Evolutionary conservation across 331 rosid genomes (phyloP), one percentile per base, ranked within the genome.

Genomic region (Spiraea crenata): DNA sequence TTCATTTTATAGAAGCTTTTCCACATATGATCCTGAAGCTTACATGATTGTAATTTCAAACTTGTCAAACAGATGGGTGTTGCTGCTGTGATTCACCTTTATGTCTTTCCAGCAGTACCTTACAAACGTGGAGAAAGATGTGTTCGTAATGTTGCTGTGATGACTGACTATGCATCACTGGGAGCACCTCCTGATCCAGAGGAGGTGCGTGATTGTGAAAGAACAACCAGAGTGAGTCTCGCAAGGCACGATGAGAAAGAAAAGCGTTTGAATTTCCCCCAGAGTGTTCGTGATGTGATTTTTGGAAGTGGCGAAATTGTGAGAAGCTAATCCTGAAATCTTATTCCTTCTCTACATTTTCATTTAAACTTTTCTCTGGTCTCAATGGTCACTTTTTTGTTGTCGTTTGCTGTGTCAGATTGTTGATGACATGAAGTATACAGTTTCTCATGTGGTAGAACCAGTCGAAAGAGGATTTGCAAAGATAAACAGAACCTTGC

Each of bases 101-200:
- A 95, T 78, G 95, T 87, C 76, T 95, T 95, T 78, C 96, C 96
- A 25, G 98, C 99, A 17, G 85, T 81, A 57, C 98, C 99, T 77
- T 95, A 95, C 87, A 91, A 88, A 77, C 90, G 93, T 60, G 99
- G 99, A 74, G 98, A 95, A 76, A 81, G 99, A 85, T 95, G 99
- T 67, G 93, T 95, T 37, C 98, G 98, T 52, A 86, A 95, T 80
- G 99, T 92, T 39, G 88, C 96, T 19, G 98, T 95, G 57, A 77
- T 95, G 93, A 75, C 90, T 31, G 92, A 95, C 81, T 95, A 91
- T 73, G 99, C 99, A 41, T 87, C 98, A 12, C 57, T 91, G 48
- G 98, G 96, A 64, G 9, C 93, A 47, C 89, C 89, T 73, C 99
- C 91, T 48, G 99, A 91, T 78, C 96, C 96, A 37, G 89, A 84